A percentile compares a stretch with the other conserved stretches of the same genome.
Conservation (phyloP, 75 land plant species). For the Selaginella tamariscina region DNA sequence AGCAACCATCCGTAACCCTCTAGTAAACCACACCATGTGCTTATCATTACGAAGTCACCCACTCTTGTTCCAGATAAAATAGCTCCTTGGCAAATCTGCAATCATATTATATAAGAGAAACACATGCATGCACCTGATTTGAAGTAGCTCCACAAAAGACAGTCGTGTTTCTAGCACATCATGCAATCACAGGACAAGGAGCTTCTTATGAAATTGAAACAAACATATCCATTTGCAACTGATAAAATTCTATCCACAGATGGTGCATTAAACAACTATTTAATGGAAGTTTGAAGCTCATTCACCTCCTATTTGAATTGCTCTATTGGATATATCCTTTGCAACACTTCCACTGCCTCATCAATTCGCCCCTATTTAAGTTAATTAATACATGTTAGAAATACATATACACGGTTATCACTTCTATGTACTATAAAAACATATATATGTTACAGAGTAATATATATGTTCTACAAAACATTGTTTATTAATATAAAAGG, state of each 20-base stretch:
- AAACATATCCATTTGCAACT: neutral
- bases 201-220: neutral
- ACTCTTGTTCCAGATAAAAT: neutral
- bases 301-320: no score
- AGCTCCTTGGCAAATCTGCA: conserved; percentile 8
- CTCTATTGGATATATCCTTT: no score
- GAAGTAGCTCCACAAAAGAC: conserved; percentile 8
- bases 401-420: no score
- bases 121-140: conserved; percentile 2
- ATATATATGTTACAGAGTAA: no score
- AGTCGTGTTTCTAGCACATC: neutral
- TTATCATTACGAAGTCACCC: neutral
- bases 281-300: no score
- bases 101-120: neutral
- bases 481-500: no score
- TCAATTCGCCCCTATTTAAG: no score
- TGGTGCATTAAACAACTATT: no score
- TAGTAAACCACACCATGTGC: neutral
- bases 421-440: no score
- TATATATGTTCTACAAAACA: no score
- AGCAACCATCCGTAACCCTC: neutral
- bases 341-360: no score
- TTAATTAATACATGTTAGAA: no score
- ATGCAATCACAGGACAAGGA: neutral
- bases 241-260: neutral